These are phyloP conservation scores for Fusarium sp. DNA, from an alignment of 2,329 filamentous ascomycete species.

Conservation along the genomic window DNA sequence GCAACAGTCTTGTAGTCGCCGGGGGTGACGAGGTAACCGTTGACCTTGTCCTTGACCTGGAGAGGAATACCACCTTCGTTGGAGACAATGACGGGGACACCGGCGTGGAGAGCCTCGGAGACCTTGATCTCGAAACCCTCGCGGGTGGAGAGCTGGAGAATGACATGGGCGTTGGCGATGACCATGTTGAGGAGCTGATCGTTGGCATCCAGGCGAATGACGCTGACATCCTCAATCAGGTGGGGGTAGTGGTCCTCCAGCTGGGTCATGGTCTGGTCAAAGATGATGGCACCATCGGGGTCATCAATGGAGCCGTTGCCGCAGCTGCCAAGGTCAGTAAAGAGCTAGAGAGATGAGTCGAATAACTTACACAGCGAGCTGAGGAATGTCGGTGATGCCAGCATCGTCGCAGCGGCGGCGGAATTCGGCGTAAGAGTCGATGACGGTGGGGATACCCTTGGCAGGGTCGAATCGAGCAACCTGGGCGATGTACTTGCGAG, in stretches of 20 bases:
- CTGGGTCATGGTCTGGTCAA: conserved; percentile 76
- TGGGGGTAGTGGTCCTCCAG: conserved; percentile 73
- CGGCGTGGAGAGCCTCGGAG: conserved; percentile 84
- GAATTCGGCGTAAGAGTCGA: conserved; percentile 81
- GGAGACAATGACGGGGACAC: conserved; percentile 81
- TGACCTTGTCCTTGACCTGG: conserved; percentile 78
- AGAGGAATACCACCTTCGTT: conserved; percentile 83
- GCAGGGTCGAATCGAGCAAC: conserved; percentile 86
- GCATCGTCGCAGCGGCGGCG: conserved; percentile 69
- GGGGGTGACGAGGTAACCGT: conserved; percentile 79
- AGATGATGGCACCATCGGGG: conserved; percentile 79
- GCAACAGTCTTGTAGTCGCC: conserved; percentile 79
- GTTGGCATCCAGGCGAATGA: conserved; percentile 81
- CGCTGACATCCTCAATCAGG: conserved; percentile 73
- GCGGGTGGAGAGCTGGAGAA: conserved; percentile 82
- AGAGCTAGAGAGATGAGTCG: too few species aligned
- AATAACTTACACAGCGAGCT: conserved; percentile 73
- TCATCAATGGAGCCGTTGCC: conserved; percentile 87
- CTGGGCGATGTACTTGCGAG: conserved; percentile 79
- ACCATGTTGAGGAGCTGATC: conserved; percentile 85
- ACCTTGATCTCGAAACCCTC: conserved; percentile 92
- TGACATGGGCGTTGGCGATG: conserved; percentile 77
- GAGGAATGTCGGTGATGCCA: conserved; percentile 67
- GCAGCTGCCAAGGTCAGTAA: conserved; percentile 54
- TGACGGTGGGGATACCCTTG: conserved; percentile 83